Conservation (phyloP, 2,329 filamentous ascomycete genomes). For the Leptographium procerum region DNA sequence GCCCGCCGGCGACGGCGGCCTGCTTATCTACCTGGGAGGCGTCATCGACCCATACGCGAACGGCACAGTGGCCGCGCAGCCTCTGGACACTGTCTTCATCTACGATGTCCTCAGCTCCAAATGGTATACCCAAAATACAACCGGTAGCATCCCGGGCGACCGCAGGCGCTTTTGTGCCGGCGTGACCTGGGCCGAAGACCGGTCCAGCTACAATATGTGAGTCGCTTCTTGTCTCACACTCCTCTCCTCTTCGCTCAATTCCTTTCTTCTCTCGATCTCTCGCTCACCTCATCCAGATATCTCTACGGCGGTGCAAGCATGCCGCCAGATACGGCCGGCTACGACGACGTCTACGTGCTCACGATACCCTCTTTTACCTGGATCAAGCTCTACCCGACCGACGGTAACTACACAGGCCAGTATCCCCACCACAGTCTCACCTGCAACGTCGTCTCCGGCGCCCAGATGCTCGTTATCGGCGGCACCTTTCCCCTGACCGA, state of each 20-base stretch:
- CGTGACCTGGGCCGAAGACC: constrained; percentile 45
- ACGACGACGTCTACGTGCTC: constrained; percentile 51
- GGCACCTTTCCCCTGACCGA: constrained; percentile 40
- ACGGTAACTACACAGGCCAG: constrained; percentile 25
- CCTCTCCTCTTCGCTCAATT: neutral
- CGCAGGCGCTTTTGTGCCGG: constrained; percentile 51
- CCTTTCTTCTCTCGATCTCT: neutral
- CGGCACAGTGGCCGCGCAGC: constrained; percentile 31
- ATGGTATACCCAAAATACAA: constrained; percentile 49
- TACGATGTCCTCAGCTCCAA: constrained; percentile 48
- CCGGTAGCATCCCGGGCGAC: constrained; percentile 37
- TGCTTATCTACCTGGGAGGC: constrained; percentile 53
- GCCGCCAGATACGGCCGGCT: constrained; percentile 34
- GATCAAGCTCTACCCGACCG: constrained; percentile 41
- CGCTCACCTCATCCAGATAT: constrained; percentile 32
- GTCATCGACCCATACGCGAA: constrained; percentile 35
- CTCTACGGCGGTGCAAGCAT: constrained; percentile 48
- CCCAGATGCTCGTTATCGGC: constrained; percentile 53
- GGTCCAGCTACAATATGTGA: constrained; percentile 54
- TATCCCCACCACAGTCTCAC: constrained; percentile 43
- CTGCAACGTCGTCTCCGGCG: constrained; percentile 43
- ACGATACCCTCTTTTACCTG: constrained; percentile 52
- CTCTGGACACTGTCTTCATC: constrained; percentile 41
- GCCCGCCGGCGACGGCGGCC: constrained; percentile 45
- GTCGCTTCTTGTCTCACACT: constrained; percentile 13